Base-by-base conservation (phyloP, 345 rosid genomes). In the Lumnitzera racemosa region DNA sequence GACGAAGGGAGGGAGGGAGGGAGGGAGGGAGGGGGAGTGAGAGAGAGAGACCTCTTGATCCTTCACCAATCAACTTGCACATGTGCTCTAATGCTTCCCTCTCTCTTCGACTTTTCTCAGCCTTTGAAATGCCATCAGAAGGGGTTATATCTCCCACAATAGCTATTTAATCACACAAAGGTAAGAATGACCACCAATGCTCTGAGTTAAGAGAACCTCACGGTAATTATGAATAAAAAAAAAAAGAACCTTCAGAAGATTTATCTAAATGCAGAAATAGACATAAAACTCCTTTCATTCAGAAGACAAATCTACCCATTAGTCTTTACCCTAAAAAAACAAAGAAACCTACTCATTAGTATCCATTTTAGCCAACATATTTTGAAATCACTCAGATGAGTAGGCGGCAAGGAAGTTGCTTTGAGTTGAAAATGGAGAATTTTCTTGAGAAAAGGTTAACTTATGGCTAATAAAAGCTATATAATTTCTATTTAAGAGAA, bases 131-230 rank as follows among this genome's bases (percentile, higher is more conserved):
- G 51, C 98, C 98, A 68, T 85, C 89, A 10, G 83, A 67, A 49
- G 98, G 97, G 46, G 97, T 89, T 65, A 92, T 92, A 56, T 89
- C 98, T 12, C 98, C 97, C 59, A 92, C 98, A 70, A 92, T 89
- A 51, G 98, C 97, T 91, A 74, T 61, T 72, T 76, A 72, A 65
- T 53, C 58, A 79, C 58, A 29, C 20, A 51, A 46, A 57, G 12
- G 16, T 14, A 60, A 47, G 24, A 23, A 64, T 25, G 46, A 53
- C 56, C 24, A 16, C 24, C 5, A 27, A 58, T 25, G 49, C 36
- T 58, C 15, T 13, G 36, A 24, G 47, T 55, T 3, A 10, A 24
- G 5, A 59, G 50, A 43, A n/a, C 13, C 17, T 24, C 47, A 15
- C 10, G 11, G 43, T 36, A 36, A 36, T 36, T 36, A 36, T 9